Conservation (phyloP, 73 alveolate species). For the Tetrahymena elliotti region DNA sequence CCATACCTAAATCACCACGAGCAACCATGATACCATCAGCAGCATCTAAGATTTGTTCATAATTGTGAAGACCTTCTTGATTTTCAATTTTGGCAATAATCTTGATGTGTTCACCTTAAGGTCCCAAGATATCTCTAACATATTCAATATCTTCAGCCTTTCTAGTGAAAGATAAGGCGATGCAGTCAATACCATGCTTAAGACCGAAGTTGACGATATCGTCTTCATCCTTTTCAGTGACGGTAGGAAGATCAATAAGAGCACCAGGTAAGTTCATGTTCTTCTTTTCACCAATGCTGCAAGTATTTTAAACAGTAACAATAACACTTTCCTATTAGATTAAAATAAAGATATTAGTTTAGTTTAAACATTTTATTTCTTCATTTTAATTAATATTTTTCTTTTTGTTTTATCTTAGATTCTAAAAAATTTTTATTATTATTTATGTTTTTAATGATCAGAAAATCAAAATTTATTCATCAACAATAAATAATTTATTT, state of each 20-base stretch:
- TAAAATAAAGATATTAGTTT: background rate
- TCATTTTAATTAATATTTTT: too few relatives aligned
- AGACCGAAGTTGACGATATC: constrained; percentile 95
- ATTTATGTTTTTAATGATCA: background rate
- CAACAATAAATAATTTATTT: too few relatives aligned
- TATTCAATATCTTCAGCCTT: constrained; percentile 87
- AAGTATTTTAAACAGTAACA: constrained; percentile 59
- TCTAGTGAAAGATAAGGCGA: constrained; percentile 84
- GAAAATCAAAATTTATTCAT: background rate
- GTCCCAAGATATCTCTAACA: constrained; percentile 81
- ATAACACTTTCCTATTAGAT: constrained; percentile 28
- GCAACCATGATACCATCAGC: constrained; percentile 99
- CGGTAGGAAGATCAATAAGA: constrained; percentile 78
- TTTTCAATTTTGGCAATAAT: constrained; percentile 94
- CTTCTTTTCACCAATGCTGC: constrained; percentile 80
- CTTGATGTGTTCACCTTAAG: constrained; percentile 77
- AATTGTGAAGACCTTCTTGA: constrained; percentile 92
- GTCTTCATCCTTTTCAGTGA: constrained; percentile 95
- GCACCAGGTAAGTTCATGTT: constrained; percentile 94
- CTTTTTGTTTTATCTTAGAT: too few relatives aligned
- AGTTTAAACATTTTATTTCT: too few relatives aligned
- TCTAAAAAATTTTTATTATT: background rate
- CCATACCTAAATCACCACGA: constrained; percentile 99
- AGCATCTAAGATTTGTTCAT: constrained; percentile 91
- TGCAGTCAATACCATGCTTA: constrained; percentile 86